phyloP scores from a whole-genome alignment of 805 yeast species.

The Candida michaelii region DNA sequence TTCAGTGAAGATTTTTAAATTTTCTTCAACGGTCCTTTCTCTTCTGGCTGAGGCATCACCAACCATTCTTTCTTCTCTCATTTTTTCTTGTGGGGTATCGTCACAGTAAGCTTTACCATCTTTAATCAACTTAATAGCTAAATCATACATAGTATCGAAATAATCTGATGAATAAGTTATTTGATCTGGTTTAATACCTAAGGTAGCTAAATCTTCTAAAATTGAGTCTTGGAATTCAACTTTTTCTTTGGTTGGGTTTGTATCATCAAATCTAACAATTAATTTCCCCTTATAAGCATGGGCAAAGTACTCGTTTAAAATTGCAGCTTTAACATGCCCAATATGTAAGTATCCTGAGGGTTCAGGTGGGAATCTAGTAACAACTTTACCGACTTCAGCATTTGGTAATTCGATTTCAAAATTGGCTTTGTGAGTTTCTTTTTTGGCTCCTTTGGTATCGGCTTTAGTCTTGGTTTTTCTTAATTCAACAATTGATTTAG shows the following conservation, averaged over 20 bases:
- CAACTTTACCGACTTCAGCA: slow-evolving; percentile 93
- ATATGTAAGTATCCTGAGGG: slow-evolving; percentile 99
- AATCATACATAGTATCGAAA: slow-evolving; percentile 87
- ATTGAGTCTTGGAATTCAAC: slow-evolving; percentile 92
- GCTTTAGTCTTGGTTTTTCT: slow-evolving; percentile 60
- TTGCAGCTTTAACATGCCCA: slow-evolving; percentile 99
- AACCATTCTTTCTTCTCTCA: slow-evolving; percentile 99
- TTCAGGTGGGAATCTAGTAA: slow-evolving; percentile 99
- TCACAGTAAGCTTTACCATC: slow-evolving; percentile 98
- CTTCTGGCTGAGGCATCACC: slow-evolving; percentile 92
- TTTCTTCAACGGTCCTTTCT: slow-evolving; percentile 91
- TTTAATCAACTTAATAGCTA: slow-evolving; percentile 82
- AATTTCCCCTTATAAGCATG: slow-evolving; percentile 93
- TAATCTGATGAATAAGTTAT: slow-evolving; percentile 91
- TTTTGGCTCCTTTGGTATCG: slow-evolving; percentile 53
- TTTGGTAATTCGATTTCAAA: slow-evolving; percentile 90
- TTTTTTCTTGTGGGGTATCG: slow-evolving; percentile 88
- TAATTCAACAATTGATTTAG: slow-evolving; percentile 69
- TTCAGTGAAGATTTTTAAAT: slow-evolving; percentile 76
- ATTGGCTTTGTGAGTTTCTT: slow-evolving; percentile 90
- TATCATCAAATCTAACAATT: slow-evolving; percentile 95
- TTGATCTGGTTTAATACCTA: slow-evolving; percentile 91
- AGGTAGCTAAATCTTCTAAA: slow-evolving; percentile 82
- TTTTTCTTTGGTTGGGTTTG: slow-evolving; percentile 97
- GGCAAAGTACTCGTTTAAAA: slow-evolving; percentile 95